Conservation (phyloP, 1,139 yeast species). For the Saccharomyces hybrid region DNA sequence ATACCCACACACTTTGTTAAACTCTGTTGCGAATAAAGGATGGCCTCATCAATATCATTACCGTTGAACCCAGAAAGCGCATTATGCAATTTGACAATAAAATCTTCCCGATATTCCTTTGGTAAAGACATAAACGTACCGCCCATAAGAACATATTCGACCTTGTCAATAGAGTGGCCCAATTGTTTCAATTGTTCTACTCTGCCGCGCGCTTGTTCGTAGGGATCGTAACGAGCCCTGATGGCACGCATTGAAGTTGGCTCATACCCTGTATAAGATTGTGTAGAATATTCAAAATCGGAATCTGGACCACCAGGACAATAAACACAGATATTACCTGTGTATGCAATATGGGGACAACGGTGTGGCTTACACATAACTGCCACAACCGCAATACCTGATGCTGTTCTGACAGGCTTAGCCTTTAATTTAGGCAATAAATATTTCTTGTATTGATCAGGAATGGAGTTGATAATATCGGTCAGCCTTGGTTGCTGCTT, state of each 20-base stretch:
- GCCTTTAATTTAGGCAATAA: constrained; percentile 90
- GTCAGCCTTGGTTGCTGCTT: constrained; percentile 92
- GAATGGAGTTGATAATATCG: constrained; percentile 90
- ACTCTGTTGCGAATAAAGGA: constrained; percentile 84
- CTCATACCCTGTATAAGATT: constrained; percentile 96
- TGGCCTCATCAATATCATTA: constrained; percentile 81
- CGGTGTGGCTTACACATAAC: constrained; percentile 99
- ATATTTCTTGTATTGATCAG: constrained; percentile 91
- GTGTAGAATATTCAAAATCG: constrained; percentile 96
- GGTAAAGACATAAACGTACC: constrained; percentile 98
- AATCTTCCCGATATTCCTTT: constrained; percentile 77
- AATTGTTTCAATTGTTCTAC: constrained; percentile 90
- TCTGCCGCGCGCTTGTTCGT: constrained; percentile 97
- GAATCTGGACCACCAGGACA: constrained; percentile 99
- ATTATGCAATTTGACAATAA: constrained; percentile 84
- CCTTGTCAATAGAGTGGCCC: constrained; percentile 96
- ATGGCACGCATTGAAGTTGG: constrained; percentile 99
- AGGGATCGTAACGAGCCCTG: constrained; percentile 95
- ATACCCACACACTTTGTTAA: constrained; percentile 97
- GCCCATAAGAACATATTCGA: constrained; percentile 97
- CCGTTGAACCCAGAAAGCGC: constrained; percentile 94
- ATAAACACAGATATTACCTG: constrained; percentile 96
- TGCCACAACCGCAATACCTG: constrained; percentile 97
- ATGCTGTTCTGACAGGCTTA: constrained; percentile 96
- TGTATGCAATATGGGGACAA: constrained; percentile 98